Evolutionary conservation across 2,329 filamentous ascomycete genomes (phyloP).

Genomic region (Rhynchosporium agropyri): DNA sequence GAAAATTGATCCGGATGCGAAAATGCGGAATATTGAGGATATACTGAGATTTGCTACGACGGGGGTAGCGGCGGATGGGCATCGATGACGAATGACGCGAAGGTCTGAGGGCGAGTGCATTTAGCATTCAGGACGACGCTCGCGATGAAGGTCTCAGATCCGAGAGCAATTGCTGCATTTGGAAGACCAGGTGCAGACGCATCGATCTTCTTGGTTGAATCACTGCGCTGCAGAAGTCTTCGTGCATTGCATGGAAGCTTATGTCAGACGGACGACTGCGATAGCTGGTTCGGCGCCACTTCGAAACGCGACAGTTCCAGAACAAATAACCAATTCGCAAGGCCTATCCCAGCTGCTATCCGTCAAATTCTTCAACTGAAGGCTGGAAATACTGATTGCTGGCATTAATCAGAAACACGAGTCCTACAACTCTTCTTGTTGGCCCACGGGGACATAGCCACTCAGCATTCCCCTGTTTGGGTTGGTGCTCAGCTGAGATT

Average conservation of each 20-base stretch:
- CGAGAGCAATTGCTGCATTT: background rate
- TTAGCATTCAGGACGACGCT: background rate
- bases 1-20: conserved; percentile 29
- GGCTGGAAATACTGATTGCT: background rate
- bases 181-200: conserved; percentile 1
- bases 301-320: background rate
- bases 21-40: conserved; percentile 44
- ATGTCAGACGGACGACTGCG: conserved; percentile 1
- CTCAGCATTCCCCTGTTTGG: background rate
- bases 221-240: background rate
- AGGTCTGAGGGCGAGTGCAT: too few species aligned
- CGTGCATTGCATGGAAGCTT: background rate
- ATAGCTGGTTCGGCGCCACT: background rate
- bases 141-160: conserved; percentile 8
- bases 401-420: conserved; percentile 13
- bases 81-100: too few species aligned
- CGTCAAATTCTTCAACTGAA: conserved; percentile 1
- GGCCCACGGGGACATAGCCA: conserved; percentile 3
- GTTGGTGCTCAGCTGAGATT: too few species aligned
- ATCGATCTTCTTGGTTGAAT: background rate
- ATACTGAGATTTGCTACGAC: conserved; percentile 55
- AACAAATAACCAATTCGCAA: background rate
- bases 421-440: conserved; percentile 5
- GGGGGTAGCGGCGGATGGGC: conserved; percentile 37
- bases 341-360: background rate